phyloP scores from a whole-genome alignment of 2,329 filamentous ascomycete species.

The Trematosphaeria pertusa region DNA sequence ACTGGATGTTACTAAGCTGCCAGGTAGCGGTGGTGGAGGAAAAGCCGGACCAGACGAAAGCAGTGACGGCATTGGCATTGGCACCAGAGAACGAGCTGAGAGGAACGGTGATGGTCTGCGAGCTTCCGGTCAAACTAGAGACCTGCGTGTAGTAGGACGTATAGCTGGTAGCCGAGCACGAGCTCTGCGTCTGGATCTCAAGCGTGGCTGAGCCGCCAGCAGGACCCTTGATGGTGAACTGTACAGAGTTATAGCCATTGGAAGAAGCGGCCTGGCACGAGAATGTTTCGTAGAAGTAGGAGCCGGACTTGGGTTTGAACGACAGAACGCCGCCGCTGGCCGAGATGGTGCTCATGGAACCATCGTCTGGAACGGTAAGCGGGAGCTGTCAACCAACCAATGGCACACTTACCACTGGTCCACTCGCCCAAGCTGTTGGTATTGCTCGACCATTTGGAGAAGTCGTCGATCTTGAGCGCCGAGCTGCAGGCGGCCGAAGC shows the following conservation, averaged over 20 bases:
- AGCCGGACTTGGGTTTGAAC: slow-evolving; percentile 57
- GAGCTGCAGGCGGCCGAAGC: slow-evolving; percentile 45
- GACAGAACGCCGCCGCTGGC: slow-evolving; percentile 54
- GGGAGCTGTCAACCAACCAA: too few species aligned
- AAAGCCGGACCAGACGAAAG: slow-evolving; percentile 54
- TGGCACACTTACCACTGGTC: slow-evolving; percentile 40
- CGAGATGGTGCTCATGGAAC: slow-evolving; percentile 54
- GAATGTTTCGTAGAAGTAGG: slow-evolving; percentile 64
- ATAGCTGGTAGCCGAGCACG: slow-evolving; percentile 51
- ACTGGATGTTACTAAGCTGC: slow-evolving; percentile 58
- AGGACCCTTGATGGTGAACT: slow-evolving; percentile 57
- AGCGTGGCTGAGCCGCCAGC: slow-evolving; percentile 50
- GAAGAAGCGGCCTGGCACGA: slow-evolving; percentile 55
- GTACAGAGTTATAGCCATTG: slow-evolving; percentile 57
- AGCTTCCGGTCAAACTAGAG: slow-evolving; percentile 57
- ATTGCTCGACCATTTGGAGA: slow-evolving; percentile 46
- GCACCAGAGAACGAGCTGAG: slow-evolving; percentile 58
- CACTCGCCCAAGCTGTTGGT: slow-evolving; percentile 44
- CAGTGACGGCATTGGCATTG: slow-evolving; percentile 58
- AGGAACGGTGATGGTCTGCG: slow-evolving; percentile 60
- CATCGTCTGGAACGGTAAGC: slow-evolving; percentile 54
- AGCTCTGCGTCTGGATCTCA: slow-evolving; percentile 58
- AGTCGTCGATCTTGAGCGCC: slow-evolving; percentile 48
- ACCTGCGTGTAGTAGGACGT: slow-evolving; percentile 55
- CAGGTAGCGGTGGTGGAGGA: slow-evolving; percentile 50